Percentiles rank a stretch among this genome's conserved stretches.
These are phyloP conservation scores for Microthlaspi erraticum DNA, from an alignment of 345 rosid species.

Conservation along the genomic window DNA sequence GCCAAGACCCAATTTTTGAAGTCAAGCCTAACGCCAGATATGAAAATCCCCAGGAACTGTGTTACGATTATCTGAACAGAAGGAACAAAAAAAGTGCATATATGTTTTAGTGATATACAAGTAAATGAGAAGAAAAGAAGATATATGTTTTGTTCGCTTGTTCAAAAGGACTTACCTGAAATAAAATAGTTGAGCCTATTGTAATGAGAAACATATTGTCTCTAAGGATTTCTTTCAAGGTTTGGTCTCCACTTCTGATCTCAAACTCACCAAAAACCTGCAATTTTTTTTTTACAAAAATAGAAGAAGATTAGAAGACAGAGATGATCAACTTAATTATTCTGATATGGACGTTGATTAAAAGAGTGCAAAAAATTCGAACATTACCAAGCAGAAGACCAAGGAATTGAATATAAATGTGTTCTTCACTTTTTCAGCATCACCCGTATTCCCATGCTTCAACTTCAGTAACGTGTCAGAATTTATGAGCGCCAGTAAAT, in stretches of 20 bases:
- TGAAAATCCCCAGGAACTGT: constrained; percentile 63
- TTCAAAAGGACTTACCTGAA: constrained; percentile 57
- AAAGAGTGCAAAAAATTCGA: constrained; percentile 14
- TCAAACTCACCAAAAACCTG: constrained; percentile 82
- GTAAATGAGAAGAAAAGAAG: neutral
- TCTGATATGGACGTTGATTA: neutral
- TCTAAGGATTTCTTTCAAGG: constrained; percentile 61
- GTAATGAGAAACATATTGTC: constrained; percentile 69
- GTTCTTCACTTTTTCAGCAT: constrained; percentile 64
- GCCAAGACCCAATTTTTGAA: constrained; percentile 63
- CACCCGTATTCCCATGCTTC: constrained; percentile 42
- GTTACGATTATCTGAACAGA: constrained; percentile 58
- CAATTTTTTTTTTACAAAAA: neutral
- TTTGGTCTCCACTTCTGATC: constrained; percentile 68
- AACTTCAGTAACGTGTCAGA: constrained; percentile 54
- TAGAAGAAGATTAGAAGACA: neutral
- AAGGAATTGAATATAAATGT: constrained; percentile 72
- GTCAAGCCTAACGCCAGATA: constrained; percentile 52
- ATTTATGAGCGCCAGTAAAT: constrained; percentile 52
- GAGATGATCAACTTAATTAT: constrained; percentile 10
- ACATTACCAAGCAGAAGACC: constrained; percentile 72
- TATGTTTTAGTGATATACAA: no score
- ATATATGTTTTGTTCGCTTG: neutral
- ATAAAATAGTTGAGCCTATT: constrained; percentile 54
- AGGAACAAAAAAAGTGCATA: neutral